Base-by-base conservation (phyloP, 768 basidiomycete species). In the Lactarius deliciosus region DNA sequence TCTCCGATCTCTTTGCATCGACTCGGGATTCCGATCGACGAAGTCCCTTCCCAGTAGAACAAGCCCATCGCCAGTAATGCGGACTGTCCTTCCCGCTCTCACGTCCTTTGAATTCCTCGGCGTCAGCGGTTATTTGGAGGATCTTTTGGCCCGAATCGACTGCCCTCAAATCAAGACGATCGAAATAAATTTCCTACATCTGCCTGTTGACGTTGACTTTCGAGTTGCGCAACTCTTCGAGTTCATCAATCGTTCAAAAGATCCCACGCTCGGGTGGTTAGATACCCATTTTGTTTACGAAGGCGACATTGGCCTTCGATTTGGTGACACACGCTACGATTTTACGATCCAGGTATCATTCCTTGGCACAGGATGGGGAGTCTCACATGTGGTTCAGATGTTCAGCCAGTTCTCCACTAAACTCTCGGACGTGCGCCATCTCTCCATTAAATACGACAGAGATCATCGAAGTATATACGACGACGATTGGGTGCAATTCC, bases 231-330 rank as follows among this genome's bases (percentile, higher is more conserved):
- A 57, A 16, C 56, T 57, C 11, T 20, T 15, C 16, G 5, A 20
- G 15, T 57, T 36, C 20, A 10, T 57, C 18, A 9, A 34, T 57
- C 56, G 30, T 2, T 47, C 1, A 7, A 2, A 43, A 13, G 10
- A 22, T 5, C 45, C 3, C n/a, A 5, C 1, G n/a, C 38, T 38
- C 13, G 38, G 20, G 20, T n/a, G 20, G 9, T 45, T 20, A 3
- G 43, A 43, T 45, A 8, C 5, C 9, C 0, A 1, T 20, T 45
- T n/a, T 10, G 0, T 3, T 20, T 10, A 6, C 6, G 0, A 10
- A 0, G 16, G 8, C 20, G 8, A 38, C 10, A 38, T 38, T 10
- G 8, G 20, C 43, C 3, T 4, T 9, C 9, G 3, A 10, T 7
- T n/a, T 45, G 2, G 18, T 8, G 0, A 43, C 3, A 0, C 8